Conservation (phyloP, 805 yeast species). For the Yarrowia sp. region DNA sequence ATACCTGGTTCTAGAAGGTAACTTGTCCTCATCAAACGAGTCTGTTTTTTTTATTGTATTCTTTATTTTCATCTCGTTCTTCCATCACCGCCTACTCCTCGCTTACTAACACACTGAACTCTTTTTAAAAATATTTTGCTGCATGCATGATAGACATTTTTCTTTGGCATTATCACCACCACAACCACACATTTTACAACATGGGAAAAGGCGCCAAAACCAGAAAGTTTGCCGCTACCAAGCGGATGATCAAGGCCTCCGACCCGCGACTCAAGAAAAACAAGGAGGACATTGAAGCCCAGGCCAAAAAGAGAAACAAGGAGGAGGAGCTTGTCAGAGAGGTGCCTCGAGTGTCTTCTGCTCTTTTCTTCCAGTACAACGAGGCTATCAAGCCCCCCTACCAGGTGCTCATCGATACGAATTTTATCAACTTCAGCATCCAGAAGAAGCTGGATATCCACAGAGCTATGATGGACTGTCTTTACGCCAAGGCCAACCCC, state of each 20-base stretch:
- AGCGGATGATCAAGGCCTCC: slow-evolving; percentile 72
- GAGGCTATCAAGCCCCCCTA: slow-evolving; percentile 97
- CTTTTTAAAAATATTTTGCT: background rate
- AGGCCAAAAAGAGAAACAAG: slow-evolving; percentile 44
- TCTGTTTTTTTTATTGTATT: no score
- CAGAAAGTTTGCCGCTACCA: slow-evolving; percentile 91
- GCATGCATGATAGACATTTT: background rate
- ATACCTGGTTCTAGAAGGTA: no score
- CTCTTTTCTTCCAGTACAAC: slow-evolving; percentile 91
- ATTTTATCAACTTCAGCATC: slow-evolving; percentile 92
- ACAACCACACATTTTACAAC: background rate
- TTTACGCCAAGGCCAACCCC: slow-evolving; percentile 93
- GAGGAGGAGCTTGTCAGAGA: slow-evolving; percentile 76
- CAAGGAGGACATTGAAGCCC: slow-evolving; percentile 46
- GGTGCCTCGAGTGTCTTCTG: slow-evolving; percentile 92
- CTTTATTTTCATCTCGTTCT: background rate
- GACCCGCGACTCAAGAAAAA: slow-evolving; percentile 52
- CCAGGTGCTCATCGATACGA: slow-evolving; percentile 92
- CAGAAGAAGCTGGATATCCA: slow-evolving; percentile 93
- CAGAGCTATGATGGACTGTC: slow-evolving; percentile 95
- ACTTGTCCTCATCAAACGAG: no score
- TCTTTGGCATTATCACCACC: background rate
- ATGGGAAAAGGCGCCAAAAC: slow-evolving; percentile 99
- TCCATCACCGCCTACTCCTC: background rate
- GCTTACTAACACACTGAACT: background rate